Conservation (phyloP, 2,329 filamentous ascomycete species). For the Penicillium sp. region DNA sequence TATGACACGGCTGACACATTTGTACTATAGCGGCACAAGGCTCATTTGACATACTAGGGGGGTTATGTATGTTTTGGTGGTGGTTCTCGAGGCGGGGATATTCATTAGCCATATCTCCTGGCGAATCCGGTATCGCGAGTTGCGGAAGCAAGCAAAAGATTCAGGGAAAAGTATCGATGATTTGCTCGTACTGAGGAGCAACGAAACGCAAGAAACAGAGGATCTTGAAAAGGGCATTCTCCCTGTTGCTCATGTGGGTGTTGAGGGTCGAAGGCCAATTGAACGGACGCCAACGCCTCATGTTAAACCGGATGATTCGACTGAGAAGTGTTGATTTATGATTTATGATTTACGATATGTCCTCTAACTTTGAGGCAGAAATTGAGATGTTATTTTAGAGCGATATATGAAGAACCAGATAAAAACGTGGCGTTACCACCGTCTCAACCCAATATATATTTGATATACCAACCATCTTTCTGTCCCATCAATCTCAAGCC, state of each 20-base stretch:
- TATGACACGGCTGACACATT: conserved; percentile 13
- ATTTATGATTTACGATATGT: neutral
- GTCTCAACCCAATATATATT: neutral
- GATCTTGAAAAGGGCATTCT: conserved; percentile 7
- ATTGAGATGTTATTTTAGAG: neutral
- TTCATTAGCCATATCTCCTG: conserved; percentile 60
- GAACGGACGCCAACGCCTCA: neutral
- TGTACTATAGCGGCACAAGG: conserved; percentile 53
- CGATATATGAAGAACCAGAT: no score
- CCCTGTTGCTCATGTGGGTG: neutral
- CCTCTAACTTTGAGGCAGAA: neutral
- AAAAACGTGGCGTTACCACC: neutral
- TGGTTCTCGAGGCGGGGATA: conserved; percentile 59
- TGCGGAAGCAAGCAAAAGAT: conserved; percentile 53
- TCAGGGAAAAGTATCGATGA: conserved; percentile 58
- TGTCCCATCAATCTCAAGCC: neutral
- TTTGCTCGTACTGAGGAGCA: conserved; percentile 32
- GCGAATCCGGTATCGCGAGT: conserved; percentile 54
- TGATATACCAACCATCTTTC: neutral
- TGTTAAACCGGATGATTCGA: neutral
- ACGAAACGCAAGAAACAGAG: conserved; percentile 1
- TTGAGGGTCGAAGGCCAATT: neutral
- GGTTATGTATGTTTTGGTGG: conserved; percentile 59
- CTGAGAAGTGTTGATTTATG: conserved; percentile 2
- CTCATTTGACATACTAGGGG: conserved; percentile 62